phyloP scores from a whole-genome alignment of 257 asterid species.

The Solanum medicagineum region DNA sequence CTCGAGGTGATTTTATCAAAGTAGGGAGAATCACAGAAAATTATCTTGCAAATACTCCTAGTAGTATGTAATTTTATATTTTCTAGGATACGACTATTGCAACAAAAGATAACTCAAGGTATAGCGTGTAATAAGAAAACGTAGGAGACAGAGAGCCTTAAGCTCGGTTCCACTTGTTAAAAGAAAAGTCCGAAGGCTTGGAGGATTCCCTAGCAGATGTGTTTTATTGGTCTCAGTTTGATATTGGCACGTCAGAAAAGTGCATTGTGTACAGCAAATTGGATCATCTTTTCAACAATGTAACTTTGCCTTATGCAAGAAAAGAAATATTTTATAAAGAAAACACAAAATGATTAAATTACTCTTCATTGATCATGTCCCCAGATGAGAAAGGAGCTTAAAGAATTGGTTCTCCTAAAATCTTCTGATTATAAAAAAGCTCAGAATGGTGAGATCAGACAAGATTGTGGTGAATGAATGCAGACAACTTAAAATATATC shows the following conservation, averaged over 20 bases:
- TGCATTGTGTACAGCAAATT: not conserved
- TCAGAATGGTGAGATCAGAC: not conserved
- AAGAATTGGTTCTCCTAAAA: not conserved
- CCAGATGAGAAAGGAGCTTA: not conserved
- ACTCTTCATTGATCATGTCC: not conserved
- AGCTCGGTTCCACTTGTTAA: not conserved
- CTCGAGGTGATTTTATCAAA: not conserved
- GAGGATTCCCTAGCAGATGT: not conserved
- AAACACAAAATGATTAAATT: not conserved
- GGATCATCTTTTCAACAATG: not conserved
- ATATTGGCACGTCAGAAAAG: not conserved
- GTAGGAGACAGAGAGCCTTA: not conserved
- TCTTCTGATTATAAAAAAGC: not conserved
- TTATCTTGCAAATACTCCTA: not conserved
- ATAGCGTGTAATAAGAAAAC: not conserved
- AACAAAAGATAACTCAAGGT: not conserved
- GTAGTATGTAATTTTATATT: not conserved
- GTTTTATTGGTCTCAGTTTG: not conserved
- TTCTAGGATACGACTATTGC: not conserved
- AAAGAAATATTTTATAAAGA: not conserved
- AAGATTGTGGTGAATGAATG: not conserved
- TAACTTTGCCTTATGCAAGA: not conserved
- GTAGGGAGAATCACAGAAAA: not conserved
- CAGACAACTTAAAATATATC: not conserved
- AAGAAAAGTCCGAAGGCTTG: not conserved